These are phyloP conservation scores for Colletotrichum horii DNA, from an alignment of 2,329 filamentous ascomycete genomes.

Conservation along the genomic window DNA sequence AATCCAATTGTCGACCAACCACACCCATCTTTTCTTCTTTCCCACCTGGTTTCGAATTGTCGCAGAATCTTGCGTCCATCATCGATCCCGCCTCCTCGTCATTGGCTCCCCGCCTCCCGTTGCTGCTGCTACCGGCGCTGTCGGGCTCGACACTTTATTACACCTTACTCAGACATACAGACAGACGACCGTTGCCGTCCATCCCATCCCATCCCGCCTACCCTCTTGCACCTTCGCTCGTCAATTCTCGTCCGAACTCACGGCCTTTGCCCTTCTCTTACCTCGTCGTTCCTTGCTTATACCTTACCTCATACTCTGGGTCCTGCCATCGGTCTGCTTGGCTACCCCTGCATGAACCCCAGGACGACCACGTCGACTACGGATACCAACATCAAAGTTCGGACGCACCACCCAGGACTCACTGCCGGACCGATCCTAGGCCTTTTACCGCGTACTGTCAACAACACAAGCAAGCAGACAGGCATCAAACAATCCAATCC, in stretches of 20 bases:
- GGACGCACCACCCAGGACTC: not conserved
- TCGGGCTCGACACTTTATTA: not conserved
- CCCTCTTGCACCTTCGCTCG: not conserved
- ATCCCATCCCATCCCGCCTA: not conserved
- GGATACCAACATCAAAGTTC: not conserved
- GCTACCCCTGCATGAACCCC: conserved; percentile 5
- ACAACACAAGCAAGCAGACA: not conserved
- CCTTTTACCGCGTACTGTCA: not conserved
- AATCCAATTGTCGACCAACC: not conserved
- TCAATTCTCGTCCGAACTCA: conserved; percentile 12
- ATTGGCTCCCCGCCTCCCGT: conserved; percentile 1
- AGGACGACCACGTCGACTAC: conserved; percentile 8
- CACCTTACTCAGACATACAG: not conserved
- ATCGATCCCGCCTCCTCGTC: not conserved
- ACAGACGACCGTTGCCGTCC: not conserved
- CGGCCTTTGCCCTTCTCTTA: not conserved
- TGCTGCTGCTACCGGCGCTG: not conserved
- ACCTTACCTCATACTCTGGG: conserved; percentile 19
- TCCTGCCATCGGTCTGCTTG: conserved; percentile 19
- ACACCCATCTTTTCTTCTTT: not conserved
- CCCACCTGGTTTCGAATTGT: not conserved
- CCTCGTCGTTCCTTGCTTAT: conserved; percentile 4
- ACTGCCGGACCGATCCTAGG: not conserved
- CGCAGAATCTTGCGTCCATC: not conserved
- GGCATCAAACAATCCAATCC: conserved; percentile 8